phyloP scores from a whole-genome alignment of 257 asterid species.

The Nicotiana benthamiana region DNA sequence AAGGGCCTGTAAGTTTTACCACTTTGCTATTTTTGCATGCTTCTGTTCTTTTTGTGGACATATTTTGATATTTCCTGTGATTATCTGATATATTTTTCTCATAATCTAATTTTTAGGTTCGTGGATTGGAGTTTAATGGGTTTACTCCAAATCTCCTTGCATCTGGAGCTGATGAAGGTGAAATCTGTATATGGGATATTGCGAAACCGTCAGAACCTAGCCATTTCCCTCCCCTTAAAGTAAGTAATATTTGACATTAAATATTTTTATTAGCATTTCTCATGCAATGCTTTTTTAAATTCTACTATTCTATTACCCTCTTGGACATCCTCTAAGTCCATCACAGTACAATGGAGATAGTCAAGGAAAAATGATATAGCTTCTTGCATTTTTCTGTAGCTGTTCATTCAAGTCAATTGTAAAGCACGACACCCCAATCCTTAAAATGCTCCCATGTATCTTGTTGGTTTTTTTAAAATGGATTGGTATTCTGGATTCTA shows the following conservation, averaged over 20 bases:
- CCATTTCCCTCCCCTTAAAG: constrained; percentile 89
- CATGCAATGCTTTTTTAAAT: background rate
- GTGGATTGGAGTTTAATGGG: constrained; percentile 82
- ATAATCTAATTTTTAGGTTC: constrained; percentile 43
- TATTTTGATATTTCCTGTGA: background rate
- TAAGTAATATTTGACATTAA: constrained; percentile 16
- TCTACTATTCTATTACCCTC: background rate
- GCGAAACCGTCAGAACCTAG: constrained; percentile 65
- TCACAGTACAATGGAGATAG: background rate
- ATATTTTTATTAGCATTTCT: background rate
- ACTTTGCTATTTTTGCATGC: constrained; percentile 7
- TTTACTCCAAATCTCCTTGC: constrained; percentile 75
- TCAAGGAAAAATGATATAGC: background rate
- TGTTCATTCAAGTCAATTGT: background rate
- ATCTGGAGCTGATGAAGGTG: constrained; percentile 99
- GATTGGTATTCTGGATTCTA: background rate
- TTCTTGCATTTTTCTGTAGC: background rate
- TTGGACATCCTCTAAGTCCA: background rate
- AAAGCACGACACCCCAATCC: background rate
- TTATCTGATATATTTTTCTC: constrained; percentile 8
- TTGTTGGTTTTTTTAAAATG: background rate
- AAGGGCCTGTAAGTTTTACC: constrained; percentile 74
- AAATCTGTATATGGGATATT: constrained; percentile 89
- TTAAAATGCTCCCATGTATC: background rate
- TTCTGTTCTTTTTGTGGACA: constrained; percentile 3